Base-by-base conservation (phyloP, 257 asterid genomes). In the Solanum medicagineum region DNA sequence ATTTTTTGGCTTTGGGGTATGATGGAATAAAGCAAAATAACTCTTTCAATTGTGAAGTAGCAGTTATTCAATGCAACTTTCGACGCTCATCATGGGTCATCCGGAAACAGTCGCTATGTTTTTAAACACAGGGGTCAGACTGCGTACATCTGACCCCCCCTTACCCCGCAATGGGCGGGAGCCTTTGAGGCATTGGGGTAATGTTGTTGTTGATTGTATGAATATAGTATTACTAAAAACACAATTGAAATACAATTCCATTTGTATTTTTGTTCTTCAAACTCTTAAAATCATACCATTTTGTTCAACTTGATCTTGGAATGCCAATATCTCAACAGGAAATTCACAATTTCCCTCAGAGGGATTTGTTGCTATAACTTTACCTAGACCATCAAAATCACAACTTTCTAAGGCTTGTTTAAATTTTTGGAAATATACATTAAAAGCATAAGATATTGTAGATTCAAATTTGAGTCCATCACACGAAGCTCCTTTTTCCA, bases 401-500 rank as follows among this genome's bases (percentile, higher is more conserved):
- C 97, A 93, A 0, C 83, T 42, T 3, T 9, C 44, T 5, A 59
- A 80, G 0, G 17, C 19, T 59, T 93, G 96, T 4, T 73, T 84
- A 4, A 26, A 80, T 47, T 75, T 59, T 79, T 93, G 97, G 42
- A 89, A 93, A 15, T 49, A 85, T 83, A 63, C 86, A 53, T 92
- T 92, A 82, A 91, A 92, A 11, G 94, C 94, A 69, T 91, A 93
- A 8, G 95, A 93, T 6, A 89, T 85, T 14, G 85, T 88, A 32
- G 84, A 66, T 6, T 2, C 10, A 9, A 6, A 24, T 29, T 55
- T 79, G n/a, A 92, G 69, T 26, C 70, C 63, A 65, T 82, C 77
- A 83, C 94, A 94, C 0, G 93, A 86, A 15, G 90, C 92, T 4
- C 94, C 96, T 3, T 85, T 71, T 2, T 42, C 54, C 32, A 92